Evolutionary conservation across 2,329 filamentous ascomycete genomes (phyloP), one percentile per base, ranked within the genome.

Genomic region (Pseudogymnoascus sp.): DNA sequence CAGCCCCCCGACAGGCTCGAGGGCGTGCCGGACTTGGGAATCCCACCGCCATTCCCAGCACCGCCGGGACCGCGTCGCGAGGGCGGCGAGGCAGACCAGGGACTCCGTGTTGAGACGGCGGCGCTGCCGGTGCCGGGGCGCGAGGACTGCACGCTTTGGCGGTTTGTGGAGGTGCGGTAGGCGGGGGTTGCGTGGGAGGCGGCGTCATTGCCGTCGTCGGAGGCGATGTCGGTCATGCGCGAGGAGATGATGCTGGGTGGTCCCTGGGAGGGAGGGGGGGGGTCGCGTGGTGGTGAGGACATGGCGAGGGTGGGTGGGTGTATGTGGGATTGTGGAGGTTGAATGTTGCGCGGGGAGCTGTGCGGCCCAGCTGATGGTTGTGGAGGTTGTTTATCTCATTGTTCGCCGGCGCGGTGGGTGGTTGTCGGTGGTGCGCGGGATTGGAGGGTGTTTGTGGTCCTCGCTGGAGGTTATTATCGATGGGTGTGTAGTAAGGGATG

Each of bases 91-190:
- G 82, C 81, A 63, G 81, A 81, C 80, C 84, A 84, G 68, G 77
- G 76, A 66, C 76, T 76, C 63, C 78, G 59, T 1, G 65, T 66
- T 2, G 82, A 84, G 59, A 80, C 71, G 61, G 79, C 81, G 0
- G 83, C 84, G 64, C 75, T 77, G 10, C 81, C 79, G 4, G 84
- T 85, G 16, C 78, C 81, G 12, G 84, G 83, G 33, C 84, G 80
- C 12, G 83, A 84, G 16, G 73, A 71, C n/a, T 70, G 70, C 63
- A 66, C 61, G 60, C 76, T 79, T 60, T 72, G 75, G 65, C 77
- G 72, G 63, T 74, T 64, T 69, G 64, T 65, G 71, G 65, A 76
- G 64, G 73, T 68, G 46, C 73, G 69, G 65, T 73, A 68, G 59
- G 68, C 68, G 60, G 72, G 66, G 31, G 74, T 73, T 37, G 71